A percentile compares a stretch with the other conserved stretches of the same genome.
These are phyloP conservation scores for Populus hybrid DNA, from an alignment of 441 rosid species.

Conservation along the genomic window DNA sequence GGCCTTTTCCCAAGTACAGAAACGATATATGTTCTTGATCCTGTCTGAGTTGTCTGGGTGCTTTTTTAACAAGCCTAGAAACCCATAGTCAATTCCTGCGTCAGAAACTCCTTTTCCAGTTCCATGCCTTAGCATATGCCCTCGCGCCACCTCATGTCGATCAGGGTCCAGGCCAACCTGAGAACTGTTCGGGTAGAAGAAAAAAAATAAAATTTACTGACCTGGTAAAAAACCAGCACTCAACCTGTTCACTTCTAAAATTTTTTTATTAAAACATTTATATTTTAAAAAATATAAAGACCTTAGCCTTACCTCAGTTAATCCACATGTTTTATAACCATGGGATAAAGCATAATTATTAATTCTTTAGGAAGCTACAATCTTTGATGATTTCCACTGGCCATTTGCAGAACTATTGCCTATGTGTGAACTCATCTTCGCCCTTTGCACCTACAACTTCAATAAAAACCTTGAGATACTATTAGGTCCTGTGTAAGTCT, in stretches of 20 bases:
- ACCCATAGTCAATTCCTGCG: slow-evolving; percentile 57
- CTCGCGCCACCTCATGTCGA: too few relatives aligned
- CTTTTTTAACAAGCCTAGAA: slow-evolving; percentile 66
- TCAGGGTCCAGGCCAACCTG: too few relatives aligned
- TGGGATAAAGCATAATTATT: not conserved
- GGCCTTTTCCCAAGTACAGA: slow-evolving; percentile 69
- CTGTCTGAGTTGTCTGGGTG: slow-evolving; percentile 84
- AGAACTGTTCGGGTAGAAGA: too few relatives aligned
- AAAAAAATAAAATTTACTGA: too few relatives aligned
- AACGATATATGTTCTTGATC: slow-evolving; percentile 57
- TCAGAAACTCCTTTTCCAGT: slow-evolving; percentile 67
- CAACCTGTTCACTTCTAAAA: too few relatives aligned
- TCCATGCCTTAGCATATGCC: slow-evolving; percentile 60
- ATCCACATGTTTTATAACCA: not conserved
- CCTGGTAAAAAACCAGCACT: too few relatives aligned
- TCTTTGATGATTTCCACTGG: too few relatives aligned
- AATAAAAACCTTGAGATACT: not conserved
- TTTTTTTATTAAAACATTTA: too few relatives aligned
- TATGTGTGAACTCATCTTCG: not conserved
- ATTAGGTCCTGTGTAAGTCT: not conserved
- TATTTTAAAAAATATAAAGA: too few relatives aligned
- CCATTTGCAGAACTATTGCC: not conserved
- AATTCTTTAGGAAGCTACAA: too few relatives aligned
- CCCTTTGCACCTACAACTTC: not conserved
- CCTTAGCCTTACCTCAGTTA: slow-evolving; percentile 16